phyloP scores from a whole-genome alignment of 2,329 filamentous ascomycete genomes.

The Cladosporium sp. region DNA sequence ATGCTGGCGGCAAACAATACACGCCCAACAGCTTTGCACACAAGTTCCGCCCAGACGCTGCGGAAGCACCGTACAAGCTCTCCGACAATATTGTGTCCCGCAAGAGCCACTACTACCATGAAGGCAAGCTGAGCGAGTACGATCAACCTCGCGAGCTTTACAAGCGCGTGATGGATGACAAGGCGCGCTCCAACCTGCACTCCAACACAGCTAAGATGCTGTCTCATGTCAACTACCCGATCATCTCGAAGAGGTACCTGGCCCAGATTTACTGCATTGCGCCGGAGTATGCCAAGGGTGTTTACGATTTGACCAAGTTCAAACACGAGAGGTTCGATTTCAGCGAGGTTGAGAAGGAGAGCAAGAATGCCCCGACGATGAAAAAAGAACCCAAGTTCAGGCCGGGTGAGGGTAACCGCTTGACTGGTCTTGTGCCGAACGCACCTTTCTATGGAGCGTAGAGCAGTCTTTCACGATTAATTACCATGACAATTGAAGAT shows the following conservation, averaged over 20 bases:
- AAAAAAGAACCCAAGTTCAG: conserved; percentile 46
- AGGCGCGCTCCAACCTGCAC: conserved; percentile 43
- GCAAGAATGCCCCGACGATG: conserved; percentile 42
- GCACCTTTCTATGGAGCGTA: conserved; percentile 31
- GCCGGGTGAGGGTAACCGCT: conserved; percentile 36
- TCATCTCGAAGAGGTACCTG: conserved; percentile 45
- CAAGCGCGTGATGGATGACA: conserved; percentile 44
- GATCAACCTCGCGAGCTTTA: conserved; percentile 50
- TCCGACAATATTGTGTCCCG: conserved; percentile 48
- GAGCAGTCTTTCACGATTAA: no score
- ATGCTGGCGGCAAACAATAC: conserved; percentile 48
- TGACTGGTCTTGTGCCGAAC: conserved; percentile 37
- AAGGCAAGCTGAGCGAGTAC: conserved; percentile 51
- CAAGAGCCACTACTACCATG: conserved; percentile 53
- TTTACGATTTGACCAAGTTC: conserved; percentile 41
- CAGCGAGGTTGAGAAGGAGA: conserved; percentile 42
- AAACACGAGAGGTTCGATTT: conserved; percentile 44
- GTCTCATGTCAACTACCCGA: conserved; percentile 25
- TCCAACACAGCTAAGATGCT: conserved; percentile 43
- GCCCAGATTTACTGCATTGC: conserved; percentile 50
- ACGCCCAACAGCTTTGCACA: conserved; percentile 49
- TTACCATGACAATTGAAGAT: no score
- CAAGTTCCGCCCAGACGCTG: conserved; percentile 50
- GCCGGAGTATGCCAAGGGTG: conserved; percentile 43
- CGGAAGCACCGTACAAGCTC: conserved; percentile 48